Evolutionary conservation across 2,329 filamentous ascomycete species (phyloP), one percentile per base, ranked within the genome.

Genomic region (Drechslera avenae): DNA sequence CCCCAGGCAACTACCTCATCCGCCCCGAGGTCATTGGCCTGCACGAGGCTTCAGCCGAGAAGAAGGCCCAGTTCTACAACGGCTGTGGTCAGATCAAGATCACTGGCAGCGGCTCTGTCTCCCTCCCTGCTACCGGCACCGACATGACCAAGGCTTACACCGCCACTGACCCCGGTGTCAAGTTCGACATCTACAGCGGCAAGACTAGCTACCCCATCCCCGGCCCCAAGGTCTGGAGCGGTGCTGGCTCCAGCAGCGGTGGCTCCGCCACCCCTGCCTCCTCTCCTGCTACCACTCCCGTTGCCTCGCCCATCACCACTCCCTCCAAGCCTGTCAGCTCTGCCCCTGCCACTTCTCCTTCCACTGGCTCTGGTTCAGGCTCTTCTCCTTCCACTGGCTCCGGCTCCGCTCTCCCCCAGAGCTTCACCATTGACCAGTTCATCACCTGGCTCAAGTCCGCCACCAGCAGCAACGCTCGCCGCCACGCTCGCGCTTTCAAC

Each of bases 61-160:
- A 63, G 40, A 73, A 72, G 47, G 74, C 75, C 28, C 75, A 78
- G 62, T 72, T 77, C 57, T 78, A 78, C 62, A 74, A 75, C 60
- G 73, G 72, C 49, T 77, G 73, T 58, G 67, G 72, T 45, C 73
- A 76, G 60, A 62, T 77, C 56, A 71, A 69, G 50, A 64, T 76
- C 46, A 69, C 66, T 21, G 66, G 64, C 18, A 52, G 56, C 31
- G 71, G 70, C 36, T 46, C 60, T 17, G 55, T 39, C 34, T 44
- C 60, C 23, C 67, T 73, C 39, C 69, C 71, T 14, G 59, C 66
- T 21, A 45, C 56, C 3, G 68, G 68, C 62, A 76, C 76, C 49
- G 75, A 79, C 69, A 77, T 81, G 66, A 74, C 77, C 54, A 71
- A 72, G 50, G 69, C 67, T n/a, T 77, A 76, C 68, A 62, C 59